Evolutionary conservation across 805 yeast genomes (phyloP).

Genomic region (Candida chilensis): DNA sequence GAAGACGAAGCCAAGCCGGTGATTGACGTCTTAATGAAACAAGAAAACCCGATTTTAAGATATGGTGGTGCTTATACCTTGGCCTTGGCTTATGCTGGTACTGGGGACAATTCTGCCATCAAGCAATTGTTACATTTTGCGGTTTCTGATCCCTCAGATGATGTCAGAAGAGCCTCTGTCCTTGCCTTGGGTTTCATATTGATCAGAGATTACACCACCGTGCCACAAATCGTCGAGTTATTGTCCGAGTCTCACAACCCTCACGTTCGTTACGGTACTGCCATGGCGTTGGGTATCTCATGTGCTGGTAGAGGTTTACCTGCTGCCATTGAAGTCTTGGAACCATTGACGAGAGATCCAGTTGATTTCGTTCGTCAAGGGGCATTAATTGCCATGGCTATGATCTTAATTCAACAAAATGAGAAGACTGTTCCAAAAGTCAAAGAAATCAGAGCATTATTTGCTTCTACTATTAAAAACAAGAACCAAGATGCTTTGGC

Average conservation of each 20-base stretch:
- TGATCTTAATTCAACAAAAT: conserved; percentile 84
- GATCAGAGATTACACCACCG: conserved; percentile 83
- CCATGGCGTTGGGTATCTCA: conserved; percentile 92
- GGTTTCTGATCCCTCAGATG: conserved; percentile 93
- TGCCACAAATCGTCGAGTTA: conserved; percentile 90
- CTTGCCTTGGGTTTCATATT: conserved; percentile 85
- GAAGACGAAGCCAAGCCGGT: conserved; percentile 71
- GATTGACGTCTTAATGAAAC: conserved; percentile 57
- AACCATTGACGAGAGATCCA: conserved; percentile 87
- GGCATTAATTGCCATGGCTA: conserved; percentile 83
- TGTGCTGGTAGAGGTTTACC: conserved; percentile 91
- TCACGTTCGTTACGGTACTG: conserved; percentile 97
- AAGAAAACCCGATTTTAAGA: conserved; percentile 78
- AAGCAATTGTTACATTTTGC: conserved; percentile 84
- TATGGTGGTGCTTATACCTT: conserved; percentile 94
- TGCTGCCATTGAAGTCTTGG: conserved; percentile 85
- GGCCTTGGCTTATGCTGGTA: conserved; percentile 95
- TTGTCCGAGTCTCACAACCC: conserved; percentile 94
- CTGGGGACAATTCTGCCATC: conserved; percentile 84
- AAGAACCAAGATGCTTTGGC: conserved; percentile 97
- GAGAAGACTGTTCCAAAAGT: conserved; percentile 79
- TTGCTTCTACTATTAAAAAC: conserved; percentile 67
- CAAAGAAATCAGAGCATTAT: conserved; percentile 61
- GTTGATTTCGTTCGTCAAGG: conserved; percentile 98
- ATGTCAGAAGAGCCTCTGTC: conserved; percentile 94